Base-by-base conservation (phyloP, 2,329 filamentous ascomycete species). In the Cladosporium sphaerospermum region DNA sequence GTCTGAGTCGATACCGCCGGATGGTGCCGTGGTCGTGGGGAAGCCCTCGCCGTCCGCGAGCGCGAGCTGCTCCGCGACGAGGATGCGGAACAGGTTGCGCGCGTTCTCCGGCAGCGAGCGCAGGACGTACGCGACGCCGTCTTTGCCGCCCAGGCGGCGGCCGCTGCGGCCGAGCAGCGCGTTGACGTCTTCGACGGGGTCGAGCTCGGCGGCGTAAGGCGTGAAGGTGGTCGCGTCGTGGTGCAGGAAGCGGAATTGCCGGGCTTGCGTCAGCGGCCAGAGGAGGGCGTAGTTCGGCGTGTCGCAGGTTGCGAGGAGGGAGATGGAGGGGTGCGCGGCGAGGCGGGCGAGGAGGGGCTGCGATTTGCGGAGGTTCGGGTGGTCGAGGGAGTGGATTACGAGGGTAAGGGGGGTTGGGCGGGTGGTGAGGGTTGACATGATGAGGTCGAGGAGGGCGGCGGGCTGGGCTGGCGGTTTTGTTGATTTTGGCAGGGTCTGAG, bases 161-260 rank as follows among this genome's bases (percentile, higher is more conserved):
- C 88, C 84, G 62, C 85, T 89, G 51, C 89, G 83, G 44, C 91
- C 90, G 0, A 97, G 80, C 0, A 96, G 78, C 63, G 88, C 85
- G 67, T 96, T 88, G 11, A 97, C 90, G 57, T 90, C 88, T 67
- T 97, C 90, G 3, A 97, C 89, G 2, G 88, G 83, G 63, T 95
- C 89, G 7, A 89, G 73, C 67, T 96, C 90, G 9, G 79, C 78
- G 9, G 78, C 75, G 61, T 88, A 89, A 0, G 88, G 79, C 0
- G 81, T 77, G 65, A 96, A 96, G 0, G 93, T 97, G 1, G 93
- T 97, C 63, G 86, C 86, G 72, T 99, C 91, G 73, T 99, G 93
- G 71, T 95, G 96, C 28, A 89, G 75, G 61, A 96, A 91, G 67
- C 88, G 87, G 71, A 91, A 89, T 28, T 87, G 82, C 13, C 89